Evolutionary conservation across 257 asterid genomes (phyloP), one percentile per base, ranked within the genome.

Genomic region (Solanum gandarillasii): DNA sequence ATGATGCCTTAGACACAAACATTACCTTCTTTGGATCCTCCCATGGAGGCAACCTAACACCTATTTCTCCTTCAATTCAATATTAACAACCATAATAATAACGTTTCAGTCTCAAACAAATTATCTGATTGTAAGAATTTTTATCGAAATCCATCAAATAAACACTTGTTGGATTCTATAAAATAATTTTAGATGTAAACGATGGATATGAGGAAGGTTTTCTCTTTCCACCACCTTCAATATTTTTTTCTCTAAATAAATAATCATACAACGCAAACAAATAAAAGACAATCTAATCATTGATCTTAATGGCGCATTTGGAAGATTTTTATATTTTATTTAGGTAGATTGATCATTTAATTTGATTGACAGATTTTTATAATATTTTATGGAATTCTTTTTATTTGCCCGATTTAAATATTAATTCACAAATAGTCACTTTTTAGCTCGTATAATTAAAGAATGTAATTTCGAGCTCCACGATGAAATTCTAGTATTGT

Each of bases 1-100:
- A 93, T 94, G 95, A 92, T 91, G 89, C 92, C 92, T 88, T 87
- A 92, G 90, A 91, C 94, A 92, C 92, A 88, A 90, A 91, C 96
- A 92, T 88, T 41, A 84, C 91, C 92, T 86, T 88, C 89, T 83
- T 88, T 86, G 83, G 89, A 90, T 88, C 89, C 91, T 89, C 87
- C 89, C 89, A 86, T 90, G 90, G 94, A 97, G 92, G 93, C 97
- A 95, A 92, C 97, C 94, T 83, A 91, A 48, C 70, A 27, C 92
- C 91, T 8, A 89, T 34, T 86, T 70, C 68, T 60, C 65, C 79
- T n/a, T 43, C 18, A 41, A 83, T 46, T 83, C 16, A 18, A 34
- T 55, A 58, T 82, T 78, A 52, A 52, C 8, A 32, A 41, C 3
- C 0, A 73, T 34, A 5, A 20, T 35, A 73, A 20, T 73, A 1